Conservation (phyloP, 805 yeast species). For the Hanseniaspora clermontiae region DNA sequence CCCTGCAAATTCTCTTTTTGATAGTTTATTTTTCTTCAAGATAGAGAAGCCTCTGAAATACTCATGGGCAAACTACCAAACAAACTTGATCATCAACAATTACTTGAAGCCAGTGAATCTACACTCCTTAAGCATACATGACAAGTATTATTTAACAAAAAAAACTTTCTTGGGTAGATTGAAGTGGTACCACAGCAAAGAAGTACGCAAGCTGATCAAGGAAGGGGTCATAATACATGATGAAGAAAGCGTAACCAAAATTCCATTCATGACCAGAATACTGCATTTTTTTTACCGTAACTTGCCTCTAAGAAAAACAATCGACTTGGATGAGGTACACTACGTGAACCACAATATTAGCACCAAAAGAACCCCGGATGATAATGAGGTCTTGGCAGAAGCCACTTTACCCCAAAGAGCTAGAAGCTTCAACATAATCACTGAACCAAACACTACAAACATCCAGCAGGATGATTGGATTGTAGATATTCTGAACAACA, state of each 20-base stretch:
- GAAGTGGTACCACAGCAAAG: slow-evolving; percentile 27
- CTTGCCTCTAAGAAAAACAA: slow-evolving; percentile 25
- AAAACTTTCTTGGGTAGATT: slow-evolving; percentile 20
- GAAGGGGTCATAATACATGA: slow-evolving; percentile 12
- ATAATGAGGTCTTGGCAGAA: neutral
- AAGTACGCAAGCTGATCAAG: slow-evolving; percentile 18
- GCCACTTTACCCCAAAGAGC: neutral
- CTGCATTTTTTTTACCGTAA: slow-evolving; percentile 16
- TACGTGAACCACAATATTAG: neutral
- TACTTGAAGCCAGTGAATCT: slow-evolving; percentile 22
- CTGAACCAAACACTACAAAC: neutral
- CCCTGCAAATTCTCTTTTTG: slow-evolving; percentile 70
- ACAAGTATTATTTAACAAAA: slow-evolving; percentile 17
- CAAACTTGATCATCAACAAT: slow-evolving; percentile 17
- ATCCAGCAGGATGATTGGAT: neutral
- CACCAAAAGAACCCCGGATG: neutral
- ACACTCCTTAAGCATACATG: slow-evolving; percentile 19
- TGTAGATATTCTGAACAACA: neutral
- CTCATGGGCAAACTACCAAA: slow-evolving; percentile 27
- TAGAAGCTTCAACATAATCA: neutral
- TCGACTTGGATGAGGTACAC: slow-evolving; percentile 23
- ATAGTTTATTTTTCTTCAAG: slow-evolving; percentile 60
- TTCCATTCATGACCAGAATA: slow-evolving; percentile 19
- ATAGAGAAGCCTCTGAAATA: slow-evolving; percentile 71
- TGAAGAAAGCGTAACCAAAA: neutral